Base-by-base conservation (phyloP, 768 basidiomycete genomes). In the Lactifluus volemus region DNA sequence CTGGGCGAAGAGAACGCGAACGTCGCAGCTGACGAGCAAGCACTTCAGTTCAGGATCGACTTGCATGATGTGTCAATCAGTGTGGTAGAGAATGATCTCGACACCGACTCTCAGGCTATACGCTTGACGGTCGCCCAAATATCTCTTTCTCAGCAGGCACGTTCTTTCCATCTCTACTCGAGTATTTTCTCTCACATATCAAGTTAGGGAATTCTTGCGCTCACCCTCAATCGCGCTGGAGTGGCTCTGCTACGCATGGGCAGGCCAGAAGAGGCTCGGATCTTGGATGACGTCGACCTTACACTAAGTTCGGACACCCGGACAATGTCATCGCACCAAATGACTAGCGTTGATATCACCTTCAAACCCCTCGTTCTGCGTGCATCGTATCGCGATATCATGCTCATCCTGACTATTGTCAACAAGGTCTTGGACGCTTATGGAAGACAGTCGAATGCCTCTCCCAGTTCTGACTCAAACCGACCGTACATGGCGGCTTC, bases 241-340 rank as follows among this genome's bases (percentile, higher is more conserved):
- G 98, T 99, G 96, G 97, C 93, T 3, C 78, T 99, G 34, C 83
- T 86, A 61, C 80, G 81, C 32, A 98, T 99, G 94, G 91, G 90
- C 64, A 80, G 81, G 64, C 77, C 84, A 0, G 95, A 98, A 64
- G 85, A 81, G 51, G 92, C 95, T 53, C 84, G 92, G 49, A 93
- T 99, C 74, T 77, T 99, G 65, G 97, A 99, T 70, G 89, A 98
- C 62, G 77, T 97, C 53, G 92, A 97, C 70, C 68, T 96, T 50
- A 89, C 92, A 0, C 78, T 96, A 48, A 88, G 94, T 9, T 74
- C 97, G 59, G 95, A 98, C 72, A 91, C 79, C 63, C 85, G 90
- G n/a, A 73, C 76, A 39, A 80, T 88, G 36, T 79, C 82, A 0
- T 78, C 73, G 12, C 84, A 88, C 54, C 84, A 87, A 65, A 86